Conservation (phyloP, 2,329 filamentous ascomycete species). For the Delphinella strobiligena region DNA sequence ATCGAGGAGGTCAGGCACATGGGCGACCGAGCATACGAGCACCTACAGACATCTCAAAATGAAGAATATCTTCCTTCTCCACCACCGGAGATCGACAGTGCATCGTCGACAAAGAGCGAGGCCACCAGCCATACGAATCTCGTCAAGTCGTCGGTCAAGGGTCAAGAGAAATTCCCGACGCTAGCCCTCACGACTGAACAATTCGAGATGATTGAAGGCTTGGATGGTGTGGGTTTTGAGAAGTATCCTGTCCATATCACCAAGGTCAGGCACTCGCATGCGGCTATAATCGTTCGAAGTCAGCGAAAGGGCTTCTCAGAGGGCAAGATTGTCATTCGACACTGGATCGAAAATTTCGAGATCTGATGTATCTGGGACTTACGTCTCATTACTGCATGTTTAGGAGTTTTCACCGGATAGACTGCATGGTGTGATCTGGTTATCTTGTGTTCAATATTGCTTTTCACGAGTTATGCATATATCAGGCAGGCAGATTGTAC, state of each 20-base stretch:
- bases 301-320: constrained; percentile 59
- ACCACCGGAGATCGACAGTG: constrained; percentile 14
- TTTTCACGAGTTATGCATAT: too few relatives aligned
- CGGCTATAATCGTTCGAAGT: constrained; percentile 74
- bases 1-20: constrained; percentile 62
- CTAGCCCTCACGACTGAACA: constrained; percentile 69
- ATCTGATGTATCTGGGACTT: constrained; percentile 30
- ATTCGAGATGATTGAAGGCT: constrained; percentile 69
- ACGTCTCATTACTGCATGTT: neutral
- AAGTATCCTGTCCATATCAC: constrained; percentile 61
- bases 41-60: constrained; percentile 48
- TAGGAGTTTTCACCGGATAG: neutral
- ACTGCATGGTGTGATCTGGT: too few relatives aligned
- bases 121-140: too few relatives aligned
- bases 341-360: constrained; percentile 70
- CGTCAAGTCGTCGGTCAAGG: constrained; percentile 3
- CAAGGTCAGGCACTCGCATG: constrained; percentile 69
- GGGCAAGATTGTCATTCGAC: constrained; percentile 62
- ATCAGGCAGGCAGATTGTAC: too few relatives aligned
- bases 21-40: constrained; percentile 67
- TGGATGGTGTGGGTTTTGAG: constrained; percentile 52
- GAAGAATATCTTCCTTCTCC: constrained; percentile 56
- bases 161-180: constrained; percentile 39
- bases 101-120: neutral
- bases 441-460: too few relatives aligned